Evolutionary conservation across 176 grass and related monocot species (phyloP), one percentile per base, ranked within the genome.

Genomic region (Alloteropsis semialata): DNA sequence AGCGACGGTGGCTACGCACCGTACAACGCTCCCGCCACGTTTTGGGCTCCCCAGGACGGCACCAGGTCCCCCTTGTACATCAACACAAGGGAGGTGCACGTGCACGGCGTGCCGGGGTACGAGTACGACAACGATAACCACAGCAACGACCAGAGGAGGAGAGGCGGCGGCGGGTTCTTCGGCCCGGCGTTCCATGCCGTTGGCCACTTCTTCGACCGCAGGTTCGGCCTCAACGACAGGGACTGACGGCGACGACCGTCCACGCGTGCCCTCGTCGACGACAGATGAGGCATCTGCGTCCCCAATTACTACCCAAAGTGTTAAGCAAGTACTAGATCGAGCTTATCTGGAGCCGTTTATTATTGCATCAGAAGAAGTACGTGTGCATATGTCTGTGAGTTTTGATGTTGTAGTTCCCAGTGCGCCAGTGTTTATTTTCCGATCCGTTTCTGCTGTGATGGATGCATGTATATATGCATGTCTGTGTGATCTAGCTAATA

Each of bases 171-270:
- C 12, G 88, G 88, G 3, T 90, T 86, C 65, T 90, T 90, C 38
- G 29, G 78, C 7, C 83, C 88, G 37, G 65, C 83, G 36, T 41
- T 90, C 0, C 22, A 82, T 2, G 78, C 88, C n/a, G 78, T 90
- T 84, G 88, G 88, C 30, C 29, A 78, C 43, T 90, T 86, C 65
- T 13, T 90, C 24, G 88, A 90, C 24, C 73, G 78, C 57, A 86
- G 4, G 65, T 41, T 86, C 48, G 88, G 88, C 39, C 0, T 90
- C 3, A 0, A 49, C 38, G 37, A 33, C 38, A 78, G 66, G 37
- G 41, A 82, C 57, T 86, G 49, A n/a, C n/a, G n/a, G n/a, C n/a
- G n/a, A n/a, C n/a, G n/a, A 89, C 1, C 18, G n/a, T 27, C 56
- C 42, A 57, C 21, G 28, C 46, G 3, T 16, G 33, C 25, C 8